Evolutionary conservation across 169 alveolate genomes (phyloP).

Genomic region (Cryptosporidium felis): DNA sequence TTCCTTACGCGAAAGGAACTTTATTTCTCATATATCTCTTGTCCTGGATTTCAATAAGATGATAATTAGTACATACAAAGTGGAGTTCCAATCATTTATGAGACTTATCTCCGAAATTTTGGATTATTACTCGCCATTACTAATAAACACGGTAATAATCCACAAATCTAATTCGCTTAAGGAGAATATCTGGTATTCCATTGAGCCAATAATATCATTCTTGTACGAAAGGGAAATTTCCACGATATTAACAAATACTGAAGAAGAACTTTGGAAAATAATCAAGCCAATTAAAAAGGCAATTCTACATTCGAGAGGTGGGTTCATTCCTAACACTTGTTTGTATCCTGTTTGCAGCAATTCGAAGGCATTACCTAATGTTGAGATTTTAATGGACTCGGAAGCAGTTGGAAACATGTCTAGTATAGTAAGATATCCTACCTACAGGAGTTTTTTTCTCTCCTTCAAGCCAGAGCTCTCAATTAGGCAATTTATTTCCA

Average conservation of each 20-base stretch:
- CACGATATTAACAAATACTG: conserved; percentile 34
- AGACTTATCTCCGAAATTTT: conserved; percentile 21
- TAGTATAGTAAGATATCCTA: background rate
- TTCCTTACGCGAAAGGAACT: conserved; percentile 11
- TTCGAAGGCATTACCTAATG: conserved; percentile 18
- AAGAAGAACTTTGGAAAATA: conserved; percentile 26
- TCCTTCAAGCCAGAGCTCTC: conserved; percentile 51
- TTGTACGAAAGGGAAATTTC: background rate
- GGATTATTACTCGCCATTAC: conserved; percentile 44
- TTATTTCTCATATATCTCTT: conserved; percentile 42
- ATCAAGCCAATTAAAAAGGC: conserved; percentile 3
- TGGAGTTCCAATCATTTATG: conserved; percentile 60
- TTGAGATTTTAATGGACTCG: background rate
- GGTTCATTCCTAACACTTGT: conserved; percentile 42
- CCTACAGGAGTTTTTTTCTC: conserved; percentile 31
- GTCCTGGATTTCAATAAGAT: conserved; percentile 36
- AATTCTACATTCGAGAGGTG: conserved; percentile 65
- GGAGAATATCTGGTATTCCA: conserved; percentile 32
- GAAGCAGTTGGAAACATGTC: background rate
- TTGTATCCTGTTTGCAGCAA: conserved; percentile 32
- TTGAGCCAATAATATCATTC: conserved; percentile 2
- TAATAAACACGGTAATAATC: conserved; percentile 25
- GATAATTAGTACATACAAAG: conserved; percentile 1
- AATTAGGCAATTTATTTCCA: conserved; percentile 4
- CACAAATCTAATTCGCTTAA: conserved; percentile 30